Evolutionary conservation across 2,329 filamentous ascomycete genomes (phyloP), one percentile per base, ranked within the genome.

Genomic region (Emmonsia crescens): DNA sequence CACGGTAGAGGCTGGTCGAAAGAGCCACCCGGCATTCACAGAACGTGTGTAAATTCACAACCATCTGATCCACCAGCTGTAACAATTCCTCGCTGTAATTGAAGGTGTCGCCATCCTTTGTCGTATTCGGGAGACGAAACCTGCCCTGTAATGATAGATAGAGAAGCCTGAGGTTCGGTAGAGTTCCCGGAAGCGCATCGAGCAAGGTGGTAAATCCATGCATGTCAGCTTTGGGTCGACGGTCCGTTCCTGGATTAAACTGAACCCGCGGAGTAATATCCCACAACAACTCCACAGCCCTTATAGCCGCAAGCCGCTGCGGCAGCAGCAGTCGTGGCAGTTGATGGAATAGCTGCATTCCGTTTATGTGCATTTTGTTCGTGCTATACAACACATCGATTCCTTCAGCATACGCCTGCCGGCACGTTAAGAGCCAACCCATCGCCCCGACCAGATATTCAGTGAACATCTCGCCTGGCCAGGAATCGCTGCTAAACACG

Each of bases 401-500:
- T 2, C 68, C 71, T 44, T 74, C 70, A 2, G 64, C 16, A 61
- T 71, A 74, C 33, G 73, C 72, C 63, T 72, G 68, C 16, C 68
- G 66, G 57, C 71, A 74, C 14, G 66, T 63, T 1, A 68, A 63
- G 1, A 74, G 65, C 71, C 72, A 75, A 2, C 70, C 72, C 65
- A 74, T 66, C 0, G 65, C 66, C 0, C 72, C 73, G 16, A 74
- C 59, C 12, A 63, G 40, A 33, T 55, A 64, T 48, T 62, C 55
- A 12, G 14, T 40, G 38, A 60, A 58, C 14, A 55, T 33, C 24
- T 63, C 51, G 6, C 60, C 48, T 4, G 54, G 57, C 33, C 24
- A 57, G 19, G n/a, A 38, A n/a, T 52, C 31, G 29, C 62, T 62
- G 10, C 21, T 12, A 24, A 19, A 56, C 12, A 38, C 10, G 31